Conservation (phyloP, 306 rosid genomes). For the Dalbergia cochinchinensis region DNA sequence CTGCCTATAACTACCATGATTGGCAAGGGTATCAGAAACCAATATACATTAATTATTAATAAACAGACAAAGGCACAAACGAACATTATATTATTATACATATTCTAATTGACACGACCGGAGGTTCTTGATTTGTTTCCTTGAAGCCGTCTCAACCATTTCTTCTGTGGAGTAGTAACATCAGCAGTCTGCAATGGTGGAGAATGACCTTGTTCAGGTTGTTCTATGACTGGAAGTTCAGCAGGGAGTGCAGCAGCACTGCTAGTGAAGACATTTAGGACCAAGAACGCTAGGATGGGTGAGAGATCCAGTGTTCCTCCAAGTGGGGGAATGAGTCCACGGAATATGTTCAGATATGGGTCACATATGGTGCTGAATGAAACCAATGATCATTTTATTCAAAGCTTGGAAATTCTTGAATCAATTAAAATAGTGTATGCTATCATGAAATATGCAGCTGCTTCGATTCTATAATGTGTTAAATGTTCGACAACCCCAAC, state of each 20-base stretch:
- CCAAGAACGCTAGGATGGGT: conserved; percentile 89
- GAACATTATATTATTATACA: conserved; percentile 7
- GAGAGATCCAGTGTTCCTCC: conserved; percentile 97
- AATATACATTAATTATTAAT: conserved; percentile 2
- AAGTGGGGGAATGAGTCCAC: conserved; percentile 90
- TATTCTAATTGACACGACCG: conserved; percentile 42
- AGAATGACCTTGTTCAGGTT: conserved; percentile 48
- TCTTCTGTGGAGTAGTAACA: conserved; percentile 69
- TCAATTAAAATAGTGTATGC: neutral
- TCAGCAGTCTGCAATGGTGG: conserved; percentile 41
- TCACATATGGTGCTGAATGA: conserved; percentile 87
- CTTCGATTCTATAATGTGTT: conserved; percentile 6
- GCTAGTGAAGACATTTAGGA: conserved; percentile 90
- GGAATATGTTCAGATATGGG: conserved; percentile 96
- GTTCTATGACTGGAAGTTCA: conserved; percentile 73
- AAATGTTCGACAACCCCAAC: neutral
- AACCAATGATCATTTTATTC: conserved; percentile 36
- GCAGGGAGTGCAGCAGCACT: conserved; percentile 98
- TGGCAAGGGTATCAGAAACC: conserved; percentile 40
- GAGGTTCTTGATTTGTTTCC: conserved; percentile 63
- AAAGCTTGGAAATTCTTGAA: neutral
- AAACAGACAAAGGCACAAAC: conserved; percentile 38
- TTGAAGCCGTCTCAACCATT: conserved; percentile 85
- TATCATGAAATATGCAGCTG: conserved; percentile 3
- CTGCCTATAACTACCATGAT: conserved; percentile 45